Percentiles rank a stretch among this genome's conserved stretches.
These are phyloP conservation scores for Penicillium lividum DNA, from an alignment of 495 filamentous ascomycete genomes.

Conservation along the genomic window DNA sequence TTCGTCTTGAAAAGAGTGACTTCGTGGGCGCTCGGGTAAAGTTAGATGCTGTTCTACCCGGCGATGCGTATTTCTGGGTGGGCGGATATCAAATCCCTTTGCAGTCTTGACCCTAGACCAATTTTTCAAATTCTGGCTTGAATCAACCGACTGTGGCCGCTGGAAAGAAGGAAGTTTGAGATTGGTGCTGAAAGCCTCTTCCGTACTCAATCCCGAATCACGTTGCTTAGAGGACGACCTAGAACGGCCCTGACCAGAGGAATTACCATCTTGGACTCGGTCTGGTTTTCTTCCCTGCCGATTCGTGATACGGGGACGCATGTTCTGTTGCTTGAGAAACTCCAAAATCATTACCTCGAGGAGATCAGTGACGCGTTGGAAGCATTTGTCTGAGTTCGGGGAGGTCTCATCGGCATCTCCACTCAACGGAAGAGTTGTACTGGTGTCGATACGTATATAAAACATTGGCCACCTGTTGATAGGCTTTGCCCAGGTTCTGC, in stretches of 20 bases:
- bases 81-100: slow-evolving; percentile 18
- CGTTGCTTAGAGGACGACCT: neutral
- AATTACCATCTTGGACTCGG: slow-evolving; percentile 1
- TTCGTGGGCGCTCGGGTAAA: neutral
- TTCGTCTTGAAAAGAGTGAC: neutral
- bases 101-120: slow-evolving; percentile 74
- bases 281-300: slow-evolving; percentile 15
- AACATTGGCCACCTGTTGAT: slow-evolving; percentile 93
- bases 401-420: slow-evolving; percentile 25
- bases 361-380: slow-evolving; percentile 59
- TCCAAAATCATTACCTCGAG: slow-evolving; percentile 62
- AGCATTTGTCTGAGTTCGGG: slow-evolving; percentile 43
- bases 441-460: slow-evolving; percentile 65
- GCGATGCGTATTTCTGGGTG: neutral
- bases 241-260: neutral
- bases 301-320: slow-evolving; percentile 49
- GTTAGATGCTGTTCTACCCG: neutral
- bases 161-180: slow-evolving; percentile 41
- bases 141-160: slow-evolving; percentile 15
- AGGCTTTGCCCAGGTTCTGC: slow-evolving; percentile 60
- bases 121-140: slow-evolving; percentile 45
- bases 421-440: slow-evolving; percentile 8
- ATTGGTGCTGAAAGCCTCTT: slow-evolving; percentile 28
- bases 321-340: slow-evolving; percentile 68
- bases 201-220: slow-evolving; percentile 14